phyloP scores from a whole-genome alignment of 2,329 filamentous ascomycete species.

The Trichoderma sp. region DNA sequence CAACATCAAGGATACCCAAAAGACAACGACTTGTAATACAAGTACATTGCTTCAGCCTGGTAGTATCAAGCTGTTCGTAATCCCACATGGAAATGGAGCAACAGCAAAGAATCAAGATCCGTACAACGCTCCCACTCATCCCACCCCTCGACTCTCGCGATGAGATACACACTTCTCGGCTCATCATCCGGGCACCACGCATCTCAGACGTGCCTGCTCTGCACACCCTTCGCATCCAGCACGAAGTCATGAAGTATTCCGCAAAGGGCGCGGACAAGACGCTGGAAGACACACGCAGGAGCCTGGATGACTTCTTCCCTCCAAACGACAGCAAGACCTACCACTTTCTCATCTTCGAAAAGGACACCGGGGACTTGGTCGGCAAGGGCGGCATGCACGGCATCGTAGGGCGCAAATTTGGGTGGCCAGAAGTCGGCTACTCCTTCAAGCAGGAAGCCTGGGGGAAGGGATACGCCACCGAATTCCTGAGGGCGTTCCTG shows the following conservation, averaged over 20 bases:
- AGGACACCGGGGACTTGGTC: neutral
- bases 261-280: neutral
- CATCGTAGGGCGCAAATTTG: constrained; percentile 23
- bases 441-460: constrained; percentile 46
- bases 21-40: neutral
- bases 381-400: constrained; percentile 8
- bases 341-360: neutral
- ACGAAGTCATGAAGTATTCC: constrained; percentile 1
- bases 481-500: constrained; percentile 45
- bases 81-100: neutral
- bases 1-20: neutral
- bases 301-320: neutral
- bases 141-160: neutral
- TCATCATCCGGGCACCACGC: neutral
- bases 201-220: constrained; percentile 8
- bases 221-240: neutral
- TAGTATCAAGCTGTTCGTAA: neutral
- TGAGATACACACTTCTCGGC: constrained; percentile 4
- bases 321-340: neutral
- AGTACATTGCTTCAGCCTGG: neutral
- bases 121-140: constrained; percentile 3
- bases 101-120: neutral
- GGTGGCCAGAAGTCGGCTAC: constrained; percentile 55
- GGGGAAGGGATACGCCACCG: constrained; percentile 50
- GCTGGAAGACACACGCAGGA: neutral